Evolutionary conservation across 805 yeast species (phyloP).

Genomic region (Candida taoyuanica): DNA sequence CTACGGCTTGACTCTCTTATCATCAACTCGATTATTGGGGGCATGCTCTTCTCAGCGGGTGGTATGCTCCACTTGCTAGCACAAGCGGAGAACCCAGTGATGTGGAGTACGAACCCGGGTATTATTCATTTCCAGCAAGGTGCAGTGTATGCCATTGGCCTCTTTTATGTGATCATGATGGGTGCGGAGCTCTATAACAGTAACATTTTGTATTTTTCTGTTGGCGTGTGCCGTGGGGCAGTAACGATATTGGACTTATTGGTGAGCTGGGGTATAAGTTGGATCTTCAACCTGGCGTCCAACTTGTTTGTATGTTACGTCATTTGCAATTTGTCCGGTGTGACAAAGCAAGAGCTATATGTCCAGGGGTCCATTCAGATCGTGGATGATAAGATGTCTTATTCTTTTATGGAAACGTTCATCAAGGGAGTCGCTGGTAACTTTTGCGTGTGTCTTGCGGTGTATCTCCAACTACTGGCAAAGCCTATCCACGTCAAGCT

Average conservation of each 20-base stretch:
- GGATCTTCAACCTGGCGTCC: constrained; percentile 61
- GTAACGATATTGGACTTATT: constrained; percentile 58
- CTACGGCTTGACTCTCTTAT: constrained; percentile 54
- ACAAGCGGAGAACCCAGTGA: constrained; percentile 46
- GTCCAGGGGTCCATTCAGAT: constrained; percentile 45
- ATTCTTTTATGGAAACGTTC: constrained; percentile 56
- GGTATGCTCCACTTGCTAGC: constrained; percentile 62
- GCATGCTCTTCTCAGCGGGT: constrained; percentile 62
- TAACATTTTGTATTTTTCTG: constrained; percentile 65
- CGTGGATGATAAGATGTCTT: constrained; percentile 39
- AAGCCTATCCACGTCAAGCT: constrained; percentile 76
- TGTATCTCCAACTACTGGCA: constrained; percentile 71
- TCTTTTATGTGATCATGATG: constrained; percentile 68
- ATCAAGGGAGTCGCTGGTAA: constrained; percentile 74
- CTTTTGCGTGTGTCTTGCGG: constrained; percentile 70
- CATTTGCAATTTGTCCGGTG: constrained; percentile 52
- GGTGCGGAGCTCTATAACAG: constrained; percentile 78
- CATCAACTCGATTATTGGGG: constrained; percentile 66
- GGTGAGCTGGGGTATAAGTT: constrained; percentile 63
- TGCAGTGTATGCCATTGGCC: constrained; percentile 60
- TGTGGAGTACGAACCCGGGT: constrained; percentile 44
- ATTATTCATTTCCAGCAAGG: constrained; percentile 54
- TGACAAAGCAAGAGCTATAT: constrained; percentile 38
- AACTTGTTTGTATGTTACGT: constrained; percentile 63
- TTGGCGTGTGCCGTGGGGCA: constrained; percentile 66